Base-by-base conservation (phyloP, 2,329 filamentous ascomycete genomes). In the Lasiodiplodia sp. region DNA sequence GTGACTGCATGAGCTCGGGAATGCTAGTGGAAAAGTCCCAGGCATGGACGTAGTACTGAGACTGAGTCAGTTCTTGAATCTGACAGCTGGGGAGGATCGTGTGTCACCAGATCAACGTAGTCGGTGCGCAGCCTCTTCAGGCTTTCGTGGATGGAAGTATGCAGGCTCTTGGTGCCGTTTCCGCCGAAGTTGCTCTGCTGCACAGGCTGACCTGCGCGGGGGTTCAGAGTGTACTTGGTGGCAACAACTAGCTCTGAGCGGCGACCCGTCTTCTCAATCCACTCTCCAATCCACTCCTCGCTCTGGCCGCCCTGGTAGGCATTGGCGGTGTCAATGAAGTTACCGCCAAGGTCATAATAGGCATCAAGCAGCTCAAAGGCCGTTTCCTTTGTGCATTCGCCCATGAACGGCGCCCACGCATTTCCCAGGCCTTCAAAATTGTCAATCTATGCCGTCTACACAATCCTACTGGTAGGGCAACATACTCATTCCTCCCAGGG, bases 281-380 rank as follows among this genome's bases (percentile, higher is more conserved):
- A 83, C 60, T 83, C 81, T 38, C 82, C 81, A n/a, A 83, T 73
- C 80, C 79, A 82, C 25, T 75, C 71, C 72, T 83, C 82, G n/a
- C 75, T 78, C 68, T 84, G 75, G n/a, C 82, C 82, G 68, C 77
- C 78, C 71, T 73, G 63, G n/a, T 52, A 77, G 8, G 31, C 31
- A 34, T 34, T 34, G 31, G 31, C 31, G 1, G 66, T 57, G 21
- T 63, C 56, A 74, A 93, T 89, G 77, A 92, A 92, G 79, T 93
- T 93, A 28, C 91, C 91, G 5, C 89, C 89, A 0, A 88, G 84
- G 6, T 85, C 83, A 69, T 86, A 87, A 79, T 87, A 92, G 74
- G 86, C 87, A 74, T 92, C 90, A 8, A 92, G 83, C 34, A 93
- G 87, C 23, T 83, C 81, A 72, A 91, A 89, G 1, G 86, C 83